These are phyloP conservation scores for Psilocybe cubensis DNA, from an alignment of 768 basidiomycete species.

Conservation along the genomic window DNA sequence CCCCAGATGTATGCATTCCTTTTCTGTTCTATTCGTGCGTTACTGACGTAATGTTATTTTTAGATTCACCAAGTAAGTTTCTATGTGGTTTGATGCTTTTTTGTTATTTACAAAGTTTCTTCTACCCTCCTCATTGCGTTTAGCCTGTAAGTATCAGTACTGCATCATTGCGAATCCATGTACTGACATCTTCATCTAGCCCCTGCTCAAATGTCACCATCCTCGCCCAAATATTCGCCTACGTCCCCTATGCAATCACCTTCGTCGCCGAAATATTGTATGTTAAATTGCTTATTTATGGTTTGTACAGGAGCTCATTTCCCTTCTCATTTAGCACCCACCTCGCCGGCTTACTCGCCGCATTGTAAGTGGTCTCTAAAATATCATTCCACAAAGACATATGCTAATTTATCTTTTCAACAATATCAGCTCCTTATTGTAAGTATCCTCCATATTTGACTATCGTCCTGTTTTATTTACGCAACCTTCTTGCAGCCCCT, in stretches of 20 bases:
- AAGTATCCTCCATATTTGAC: slow-evolving; percentile 29
- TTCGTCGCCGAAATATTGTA: slow-evolving; percentile 91
- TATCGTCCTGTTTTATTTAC: slow-evolving; percentile 19
- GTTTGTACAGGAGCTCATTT: background rate
- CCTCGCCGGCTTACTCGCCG: slow-evolving; percentile 87
- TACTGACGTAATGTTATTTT: slow-evolving; percentile 23
- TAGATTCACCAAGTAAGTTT: slow-evolving; percentile 82
- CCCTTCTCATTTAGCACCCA: slow-evolving; percentile 59
- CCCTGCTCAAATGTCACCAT: slow-evolving; percentile 82
- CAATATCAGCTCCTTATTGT: slow-evolving; percentile 74
- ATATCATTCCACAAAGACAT: background rate
- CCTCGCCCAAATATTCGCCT: slow-evolving; percentile 92
- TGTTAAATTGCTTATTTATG: slow-evolving; percentile 29
- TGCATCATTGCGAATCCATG: background rate
- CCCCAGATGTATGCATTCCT: slow-evolving; percentile 32
- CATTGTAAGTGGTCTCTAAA: slow-evolving; percentile 61
- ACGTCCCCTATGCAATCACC: slow-evolving; percentile 91
- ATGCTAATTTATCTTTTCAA: slow-evolving; percentile 1
- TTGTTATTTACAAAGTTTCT: slow-evolving; percentile 21
- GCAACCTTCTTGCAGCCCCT: slow-evolving; percentile 55
- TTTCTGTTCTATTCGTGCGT: slow-evolving; percentile 1
- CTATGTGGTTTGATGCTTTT: background rate
- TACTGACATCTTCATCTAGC: slow-evolving; percentile 39
- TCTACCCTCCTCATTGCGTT: slow-evolving; percentile 2
- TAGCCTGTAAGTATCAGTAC: slow-evolving; percentile 64